Evolutionary conservation across 2,329 filamentous ascomycete species (phyloP).

Genomic region (Elsinoe australis): DNA sequence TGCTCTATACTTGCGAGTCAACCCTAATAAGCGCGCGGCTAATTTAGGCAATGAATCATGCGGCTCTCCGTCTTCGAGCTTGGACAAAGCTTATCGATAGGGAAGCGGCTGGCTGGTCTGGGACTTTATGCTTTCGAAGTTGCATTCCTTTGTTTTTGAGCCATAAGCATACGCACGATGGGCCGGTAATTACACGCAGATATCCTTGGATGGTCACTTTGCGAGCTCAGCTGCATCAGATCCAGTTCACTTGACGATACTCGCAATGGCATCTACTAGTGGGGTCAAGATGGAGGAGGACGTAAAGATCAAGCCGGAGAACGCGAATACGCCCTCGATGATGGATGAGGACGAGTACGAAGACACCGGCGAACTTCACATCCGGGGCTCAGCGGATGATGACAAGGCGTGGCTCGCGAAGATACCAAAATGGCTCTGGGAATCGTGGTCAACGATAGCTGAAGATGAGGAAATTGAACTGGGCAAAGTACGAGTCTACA

Average conservation of each 20-base stretch:
- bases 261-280: no score
- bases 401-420: conserved; percentile 58
- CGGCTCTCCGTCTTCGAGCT: conserved; percentile 13
- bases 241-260: no score
- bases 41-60: conserved; percentile 2
- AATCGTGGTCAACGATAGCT: conserved; percentile 66
- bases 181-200: no score
- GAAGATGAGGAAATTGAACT: conserved; percentile 77
- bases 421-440: conserved; percentile 72
- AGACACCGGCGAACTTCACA: conserved; percentile 37
- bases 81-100: conserved; percentile 14
- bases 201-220: no score
- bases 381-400: conserved; percentile 20
- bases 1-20: background rate
- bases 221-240: no score
- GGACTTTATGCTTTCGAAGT: no score
- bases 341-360: conserved; percentile 36
- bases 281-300: conserved; percentile 36
- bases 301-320: conserved; percentile 29
- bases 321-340: conserved; percentile 28
- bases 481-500: conserved; percentile 57
- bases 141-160: background rate
- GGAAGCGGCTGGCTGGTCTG: background rate
- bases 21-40: background rate
- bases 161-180: no score